Percentiles rank a stretch among this genome's conserved stretches.
phyloP scores from a whole-genome alignment of 768 basidiomycete genomes.

The Hebeloma cylindrosporum region DNA sequence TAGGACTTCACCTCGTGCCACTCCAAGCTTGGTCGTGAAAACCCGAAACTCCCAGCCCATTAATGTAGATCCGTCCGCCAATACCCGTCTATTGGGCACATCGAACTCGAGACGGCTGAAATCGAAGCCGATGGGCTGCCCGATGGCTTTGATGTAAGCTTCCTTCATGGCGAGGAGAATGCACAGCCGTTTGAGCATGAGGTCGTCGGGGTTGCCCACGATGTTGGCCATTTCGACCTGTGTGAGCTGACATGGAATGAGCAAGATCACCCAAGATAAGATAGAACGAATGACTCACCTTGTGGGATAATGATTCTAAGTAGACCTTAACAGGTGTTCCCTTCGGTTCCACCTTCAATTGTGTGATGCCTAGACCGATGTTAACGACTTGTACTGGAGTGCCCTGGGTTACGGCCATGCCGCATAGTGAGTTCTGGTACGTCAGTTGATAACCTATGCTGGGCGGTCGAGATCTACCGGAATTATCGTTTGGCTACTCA shows the following conservation, averaged over 20 bases:
- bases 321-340: constrained; percentile 62
- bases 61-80: constrained; percentile 66
- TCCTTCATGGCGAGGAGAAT: constrained; percentile 79
- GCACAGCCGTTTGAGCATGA: constrained; percentile 70
- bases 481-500: constrained; percentile 52
- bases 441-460: constrained; percentile 81
- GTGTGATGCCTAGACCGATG: constrained; percentile 79
- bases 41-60: constrained; percentile 87
- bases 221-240: constrained; percentile 54
- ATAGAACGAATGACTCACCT: constrained; percentile 43
- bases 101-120: constrained; percentile 82
- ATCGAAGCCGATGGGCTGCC: constrained; percentile 79
- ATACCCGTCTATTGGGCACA: constrained; percentile 57
- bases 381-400: constrained; percentile 73
- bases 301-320: constrained; percentile 72
- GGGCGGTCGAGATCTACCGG: constrained; percentile 64
- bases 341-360: constrained; percentile 59
- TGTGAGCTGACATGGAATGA: constrained; percentile 19
- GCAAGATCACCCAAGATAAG: constrained; percentile 1
- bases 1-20: constrained; percentile 54
- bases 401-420: constrained; percentile 87
- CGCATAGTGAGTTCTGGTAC: constrained; percentile 66
- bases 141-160: constrained; percentile 82
- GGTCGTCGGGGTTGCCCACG: constrained; percentile 53
- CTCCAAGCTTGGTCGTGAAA: constrained; percentile 71